Conservation (phyloP, 2,329 filamentous ascomycete genomes). For the Hymenoscyphus fraxineus region DNA sequence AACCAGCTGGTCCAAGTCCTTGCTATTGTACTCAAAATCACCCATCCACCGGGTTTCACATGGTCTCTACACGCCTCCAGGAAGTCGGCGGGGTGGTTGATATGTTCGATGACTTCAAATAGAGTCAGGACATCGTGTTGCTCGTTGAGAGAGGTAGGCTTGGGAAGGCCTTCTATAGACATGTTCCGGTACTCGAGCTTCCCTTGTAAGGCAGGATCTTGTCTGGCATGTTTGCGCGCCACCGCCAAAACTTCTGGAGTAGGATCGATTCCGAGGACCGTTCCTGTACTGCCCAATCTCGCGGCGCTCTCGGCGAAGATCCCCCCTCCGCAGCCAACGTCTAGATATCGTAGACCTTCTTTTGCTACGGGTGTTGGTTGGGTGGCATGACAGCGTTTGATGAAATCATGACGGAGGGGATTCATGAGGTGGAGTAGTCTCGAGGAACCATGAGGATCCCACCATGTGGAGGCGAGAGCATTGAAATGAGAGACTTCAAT, state of each 20-base stretch:
- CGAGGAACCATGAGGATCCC: slow-evolving; percentile 91
- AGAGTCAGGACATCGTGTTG: slow-evolving; percentile 77
- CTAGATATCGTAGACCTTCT: slow-evolving; percentile 66
- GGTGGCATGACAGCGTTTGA: slow-evolving; percentile 64
- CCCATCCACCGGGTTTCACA: slow-evolving; percentile 86
- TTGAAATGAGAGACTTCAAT: slow-evolving; percentile 94
- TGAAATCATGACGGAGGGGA: slow-evolving; percentile 90
- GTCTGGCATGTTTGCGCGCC: slow-evolving; percentile 69
- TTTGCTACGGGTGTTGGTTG: slow-evolving; percentile 41
- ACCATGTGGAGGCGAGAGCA: slow-evolving; percentile 89
- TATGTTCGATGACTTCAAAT: slow-evolving; percentile 95
- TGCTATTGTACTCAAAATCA: slow-evolving; percentile 89
- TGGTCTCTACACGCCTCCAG: slow-evolving; percentile 68
- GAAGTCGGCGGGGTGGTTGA: slow-evolving; percentile 71
- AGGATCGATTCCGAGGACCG: slow-evolving; percentile 75
- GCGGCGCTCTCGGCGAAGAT: slow-evolving; percentile 92
- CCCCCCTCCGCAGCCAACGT: slow-evolving; percentile 92
- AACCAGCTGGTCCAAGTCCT: slow-evolving; percentile 85
- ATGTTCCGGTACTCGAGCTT: slow-evolving; percentile 72
- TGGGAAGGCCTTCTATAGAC: slow-evolving; percentile 66
- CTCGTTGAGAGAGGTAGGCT: slow-evolving; percentile 38
- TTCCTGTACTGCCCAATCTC: slow-evolving; percentile 57
- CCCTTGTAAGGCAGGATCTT: slow-evolving; percentile 63
- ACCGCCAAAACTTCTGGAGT: slow-evolving; percentile 69
- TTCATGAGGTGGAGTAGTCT: slow-evolving; percentile 97